Evolutionary conservation across 2,329 filamentous ascomycete genomes (phyloP), one percentile per base, ranked within the genome.

Genomic region (Cladorrhinum sp.): DNA sequence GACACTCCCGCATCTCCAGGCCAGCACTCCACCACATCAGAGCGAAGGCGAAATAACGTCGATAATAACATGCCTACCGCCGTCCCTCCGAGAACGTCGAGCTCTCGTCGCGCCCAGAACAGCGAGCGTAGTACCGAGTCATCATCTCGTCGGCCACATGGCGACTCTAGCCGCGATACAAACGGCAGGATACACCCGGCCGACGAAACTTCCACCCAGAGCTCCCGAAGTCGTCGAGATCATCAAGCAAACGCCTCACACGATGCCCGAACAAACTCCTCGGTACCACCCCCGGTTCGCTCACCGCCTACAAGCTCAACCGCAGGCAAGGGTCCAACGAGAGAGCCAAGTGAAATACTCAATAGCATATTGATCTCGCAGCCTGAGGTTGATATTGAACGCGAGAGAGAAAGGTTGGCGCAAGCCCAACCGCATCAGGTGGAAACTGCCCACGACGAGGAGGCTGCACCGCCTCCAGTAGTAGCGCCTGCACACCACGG

Each of bases 331-430:
- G 82, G 81, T 48, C 80, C 90, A 12, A 85, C 87, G 13, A 86
- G 89, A 61, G 91, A 96, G 73, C 86, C 90, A 59, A 93, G 89
- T 74, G 86, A 92, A 59, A 86, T 92, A 29, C 82, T 96, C 64
- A 91, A 90, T 72, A 85, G 89, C 63, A 85, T 93, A 64, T 80
- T 93, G 64, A 84, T 92, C 24, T 89, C 89, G 54, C 89, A 91
- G 66, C 90, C 90, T 6, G 84, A 88, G 65, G 85, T 88, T 50
- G 90, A 93, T 70, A 77, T 90, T 60, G 86, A 86, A 59, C 83
- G 91, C 61, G 89, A 91, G 72, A 82, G 83, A 66, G 88, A 89
- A 61, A 85, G 91, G 45, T 80, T 89, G 70, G 81, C 82, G 16
- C 85, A 91, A 72, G 81, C 87, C 29, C 75, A 77, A 69, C 77